Evolutionary conservation across 257 asterid genomes (phyloP), one percentile per base, ranked within the genome.

Genomic region (Anisodus acutangulus): DNA sequence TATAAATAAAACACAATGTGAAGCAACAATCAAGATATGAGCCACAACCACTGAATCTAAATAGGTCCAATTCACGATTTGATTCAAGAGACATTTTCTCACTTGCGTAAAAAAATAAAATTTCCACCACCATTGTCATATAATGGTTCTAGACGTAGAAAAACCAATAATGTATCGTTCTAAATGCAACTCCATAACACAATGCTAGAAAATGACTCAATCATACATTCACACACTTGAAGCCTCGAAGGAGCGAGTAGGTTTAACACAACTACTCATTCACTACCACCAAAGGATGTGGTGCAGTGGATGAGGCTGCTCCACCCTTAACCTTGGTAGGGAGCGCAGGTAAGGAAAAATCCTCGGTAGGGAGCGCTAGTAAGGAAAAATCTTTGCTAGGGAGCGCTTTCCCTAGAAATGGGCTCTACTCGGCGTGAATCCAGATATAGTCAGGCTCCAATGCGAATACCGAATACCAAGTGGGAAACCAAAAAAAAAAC

Each of bases 1-100:
- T 17, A 17, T 69, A 69, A 68, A 69, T 41, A 69, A 69, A 69
- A 39, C 51, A 41, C 13, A 68, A 67, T 37, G 72, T 66, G 76
- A 68, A 41, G 78, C 7, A 69, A 41, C 78, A 69, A 41, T 69
- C 54, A 69, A 41, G 54, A 16, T 8, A 39, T 13, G 78, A 69
- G 15, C 54, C 78, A 69, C 78, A 39, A 8, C 31, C 51, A 39
- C 78, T 8, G 54, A 64, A 26, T 22, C 8, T 26, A 63, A 63
- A 10, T 10, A 22, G 16, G 43, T 64, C 43, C 17, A 64, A 10
- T 11, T 9, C 78, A 41, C 53, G 2, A 39, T 16, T 37, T 8
- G 12, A 69, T 69, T 39, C 78, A 69, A 39, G 53, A 68, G 12
- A 69, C 54, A 31, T 41, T 67, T 39, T 41, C 15, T 16, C 45